Base-by-base conservation (phyloP, 2,329 filamentous ascomycete species). In the Colletotrichum acutatum region DNA sequence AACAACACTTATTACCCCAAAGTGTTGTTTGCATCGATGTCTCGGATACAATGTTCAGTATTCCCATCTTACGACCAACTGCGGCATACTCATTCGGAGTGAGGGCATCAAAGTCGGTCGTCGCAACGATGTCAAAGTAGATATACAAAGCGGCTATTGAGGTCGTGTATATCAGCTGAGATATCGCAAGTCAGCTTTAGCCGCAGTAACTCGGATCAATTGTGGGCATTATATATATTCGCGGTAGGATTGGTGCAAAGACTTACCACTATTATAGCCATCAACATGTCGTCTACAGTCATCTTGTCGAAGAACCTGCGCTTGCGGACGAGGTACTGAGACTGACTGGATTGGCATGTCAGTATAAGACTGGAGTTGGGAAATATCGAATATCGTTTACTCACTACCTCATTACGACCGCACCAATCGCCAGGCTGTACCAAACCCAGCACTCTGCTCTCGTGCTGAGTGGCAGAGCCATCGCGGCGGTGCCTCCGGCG, bases 1-100 rank as follows among this genome's bases (percentile, higher is more conserved):
- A 42, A 30, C 72, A 74, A 26, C 63, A 67, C 49, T 74, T 74
- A 11, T 74, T 74, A 5, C 72, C 72, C 72, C 68, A 74, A 4
- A 74, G 49, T 7, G 72, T 74, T 22, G 72, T 74, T 28, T 74
- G 63, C 11, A 74, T 72, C n/a, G 68, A 32, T 2, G 72, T 74
- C 28, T 74, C 68, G 16, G 53, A 59, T 0, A 74, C 54, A 19
- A 72, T 58, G 30, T 74, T 74, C 14, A 72, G 5, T 1, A 74
- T 68, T 1, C 72, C 72, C 4, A 74, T 63, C 16, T 57, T 37
- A 19, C 63, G 59, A 5, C 68, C 68, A 16, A 49, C 34, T 4
- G 57, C 68, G 12, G 26, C 42, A 12, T 52, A 32, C 1, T 67
- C 30, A 2, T 72, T 32, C 5, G 46, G 58, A 9, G 72, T 58